Evolutionary conservation across 2,329 filamentous ascomycete species (phyloP).

Genomic region (Exserohilum turcica): DNA sequence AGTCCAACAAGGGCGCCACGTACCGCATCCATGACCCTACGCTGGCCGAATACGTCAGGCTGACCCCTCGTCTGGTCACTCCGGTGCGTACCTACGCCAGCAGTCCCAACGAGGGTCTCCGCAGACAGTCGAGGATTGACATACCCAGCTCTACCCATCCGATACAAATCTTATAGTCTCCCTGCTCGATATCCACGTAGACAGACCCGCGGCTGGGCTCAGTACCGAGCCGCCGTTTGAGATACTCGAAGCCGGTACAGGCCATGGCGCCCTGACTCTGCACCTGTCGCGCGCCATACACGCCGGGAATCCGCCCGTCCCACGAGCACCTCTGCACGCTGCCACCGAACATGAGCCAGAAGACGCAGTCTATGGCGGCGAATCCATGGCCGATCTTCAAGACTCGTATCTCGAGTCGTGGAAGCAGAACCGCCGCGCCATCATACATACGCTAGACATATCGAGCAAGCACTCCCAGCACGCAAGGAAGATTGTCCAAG

Average conservation of each 20-base stretch:
- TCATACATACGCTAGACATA: slow-evolving; percentile 77
- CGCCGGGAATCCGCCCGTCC: slow-evolving; percentile 67
- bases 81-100: slow-evolving; percentile 59
- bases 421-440: slow-evolving; percentile 60
- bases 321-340: slow-evolving; percentile 32
- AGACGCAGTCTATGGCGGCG: slow-evolving; percentile 40
- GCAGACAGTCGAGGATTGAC: neutral
- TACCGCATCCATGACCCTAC: slow-evolving; percentile 68
- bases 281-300: slow-evolving; percentile 77
- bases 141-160: slow-evolving; percentile 69
- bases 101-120: neutral
- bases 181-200: slow-evolving; percentile 74
- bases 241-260: slow-evolving; percentile 83
- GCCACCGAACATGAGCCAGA: slow-evolving; percentile 27
- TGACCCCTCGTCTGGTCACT: slow-evolving; percentile 73
- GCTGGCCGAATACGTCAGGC: slow-evolving; percentile 73
- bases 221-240: slow-evolving; percentile 60
- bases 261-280: slow-evolving; percentile 79
- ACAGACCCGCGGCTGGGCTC: slow-evolving; percentile 42
- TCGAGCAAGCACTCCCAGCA: slow-evolving; percentile 65
- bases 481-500: slow-evolving; percentile 67
- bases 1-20: slow-evolving; percentile 57
- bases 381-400: slow-evolving; percentile 40
- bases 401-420: slow-evolving; percentile 41
- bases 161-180: slow-evolving; percentile 78